Percentiles rank a stretch among this genome's conserved stretches.
Conservation (phyloP, 148 eudicot genomes). For the Amaranthus palmeri region DNA sequence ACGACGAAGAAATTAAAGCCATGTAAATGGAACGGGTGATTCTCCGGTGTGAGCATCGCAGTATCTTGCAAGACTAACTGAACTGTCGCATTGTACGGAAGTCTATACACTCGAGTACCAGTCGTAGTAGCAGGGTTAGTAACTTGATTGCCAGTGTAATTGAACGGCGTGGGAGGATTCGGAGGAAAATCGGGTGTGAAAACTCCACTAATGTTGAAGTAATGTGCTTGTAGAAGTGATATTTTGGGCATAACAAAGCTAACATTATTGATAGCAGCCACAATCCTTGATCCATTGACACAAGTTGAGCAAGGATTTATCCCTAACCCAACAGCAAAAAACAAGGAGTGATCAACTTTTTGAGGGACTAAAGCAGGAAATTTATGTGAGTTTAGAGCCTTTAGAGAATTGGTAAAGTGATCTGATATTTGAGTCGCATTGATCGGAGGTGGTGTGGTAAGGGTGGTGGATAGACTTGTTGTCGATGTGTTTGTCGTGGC, state of each 20-base stretch:
- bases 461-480: conserved; percentile 22
- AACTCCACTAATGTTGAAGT: conserved; percentile 38
- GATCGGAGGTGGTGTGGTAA: conserved; percentile 40
- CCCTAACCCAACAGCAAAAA: conserved; percentile 49
- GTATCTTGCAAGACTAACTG: conserved; percentile 52
- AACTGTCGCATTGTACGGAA: conserved; percentile 40
- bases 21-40: conserved; percentile 50
- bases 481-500: conserved; percentile 10
- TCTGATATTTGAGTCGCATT: conserved; percentile 39
- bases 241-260: conserved; percentile 52
- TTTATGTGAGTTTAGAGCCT: conserved; percentile 42
- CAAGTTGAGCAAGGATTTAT: conserved; percentile 45
- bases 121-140: conserved; percentile 26
- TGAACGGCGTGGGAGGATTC: conserved; percentile 33
- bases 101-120: conserved; percentile 46
- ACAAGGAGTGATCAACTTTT: conserved; percentile 38
- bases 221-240: conserved; percentile 55
- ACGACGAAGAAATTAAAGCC: conserved; percentile 50
- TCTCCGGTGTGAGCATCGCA: conserved; percentile 39
- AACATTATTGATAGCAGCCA: conserved; percentile 51
- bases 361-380: conserved; percentile 48
- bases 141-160: conserved; percentile 42
- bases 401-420: conserved; percentile 37
- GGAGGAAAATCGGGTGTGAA: conserved; percentile 55
- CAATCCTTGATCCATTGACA: conserved; percentile 38